Evolutionary conservation across 345 rosid species (phyloP).

Genomic region (Durio zibethinus): DNA sequence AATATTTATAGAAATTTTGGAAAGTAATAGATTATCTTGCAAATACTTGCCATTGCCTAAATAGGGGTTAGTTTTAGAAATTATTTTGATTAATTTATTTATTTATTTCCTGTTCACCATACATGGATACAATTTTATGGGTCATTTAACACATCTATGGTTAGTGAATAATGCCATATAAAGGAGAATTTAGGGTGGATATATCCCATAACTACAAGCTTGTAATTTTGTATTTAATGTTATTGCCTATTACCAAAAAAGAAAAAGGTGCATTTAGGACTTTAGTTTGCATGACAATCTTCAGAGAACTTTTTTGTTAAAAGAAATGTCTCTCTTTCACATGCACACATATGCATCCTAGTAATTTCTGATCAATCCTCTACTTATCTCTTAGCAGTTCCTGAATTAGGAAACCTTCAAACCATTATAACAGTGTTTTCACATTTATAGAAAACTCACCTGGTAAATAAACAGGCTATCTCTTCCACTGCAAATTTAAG

Average conservation of each 20-base stretch:
- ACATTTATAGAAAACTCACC: not conserved
- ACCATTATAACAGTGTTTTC: not conserved
- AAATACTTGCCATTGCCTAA: not conserved
- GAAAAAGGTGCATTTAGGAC: not conserved
- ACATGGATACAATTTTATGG: not conserved
- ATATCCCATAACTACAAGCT: not conserved
- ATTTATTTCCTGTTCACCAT: not conserved
- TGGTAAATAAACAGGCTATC: not conserved
- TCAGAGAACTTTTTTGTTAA: not conserved
- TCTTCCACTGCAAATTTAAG: not conserved
- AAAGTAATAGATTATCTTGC: not conserved
- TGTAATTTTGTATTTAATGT: not conserved
- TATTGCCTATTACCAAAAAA: not conserved
- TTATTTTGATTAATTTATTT: not conserved
- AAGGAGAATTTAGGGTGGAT: not conserved
- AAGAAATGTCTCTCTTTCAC: not conserved
- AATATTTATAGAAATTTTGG: not conserved
- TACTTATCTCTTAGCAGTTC: not conserved
- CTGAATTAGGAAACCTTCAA: not conserved
- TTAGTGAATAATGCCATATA: not conserved
- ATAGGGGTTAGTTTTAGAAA: not conserved
- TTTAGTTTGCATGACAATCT: constrained; percentile 3
- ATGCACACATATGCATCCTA: not conserved
- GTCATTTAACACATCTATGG: no score
- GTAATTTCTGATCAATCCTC: not conserved